Conservation (phyloP, 257 asterid genomes). For the Verbena officinalis region DNA sequence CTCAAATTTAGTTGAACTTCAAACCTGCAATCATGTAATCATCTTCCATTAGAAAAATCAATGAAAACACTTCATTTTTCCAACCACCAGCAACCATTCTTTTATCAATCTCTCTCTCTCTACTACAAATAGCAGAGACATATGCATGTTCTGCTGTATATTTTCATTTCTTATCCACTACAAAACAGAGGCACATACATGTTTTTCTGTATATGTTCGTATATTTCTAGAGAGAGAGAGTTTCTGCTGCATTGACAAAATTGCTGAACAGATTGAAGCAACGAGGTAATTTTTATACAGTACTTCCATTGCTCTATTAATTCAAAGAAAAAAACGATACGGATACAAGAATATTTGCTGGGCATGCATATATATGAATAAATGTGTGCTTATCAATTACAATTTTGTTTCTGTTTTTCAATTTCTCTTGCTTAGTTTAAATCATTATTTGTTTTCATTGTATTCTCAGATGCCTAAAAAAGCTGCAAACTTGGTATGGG, state of each 20-base stretch:
- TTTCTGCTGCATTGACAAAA: slow-evolving; percentile 15
- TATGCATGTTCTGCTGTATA: background rate
- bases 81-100: background rate
- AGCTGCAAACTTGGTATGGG: slow-evolving; percentile 48
- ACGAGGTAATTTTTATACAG: slow-evolving; percentile 27
- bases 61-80: too few relatives aligned
- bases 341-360: slow-evolving; percentile 9
- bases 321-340: slow-evolving; percentile 27
- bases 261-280: slow-evolving; percentile 25
- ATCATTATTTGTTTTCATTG: background rate
- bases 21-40: background rate
- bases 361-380: background rate
- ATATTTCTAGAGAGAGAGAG: background rate
- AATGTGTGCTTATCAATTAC: background rate
- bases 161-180: background rate
- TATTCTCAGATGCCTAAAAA: slow-evolving; percentile 55
- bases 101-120: slow-evolving; percentile 12
- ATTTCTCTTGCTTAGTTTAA: background rate
- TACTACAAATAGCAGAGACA: background rate
- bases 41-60: background rate
- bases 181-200: background rate
- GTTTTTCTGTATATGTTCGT: background rate
- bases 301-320: slow-evolving; percentile 28
- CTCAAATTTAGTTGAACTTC: too few relatives aligned
- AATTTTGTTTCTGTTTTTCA: background rate